Evolutionary conservation across 2,329 filamentous ascomycete species (phyloP), one percentile per base, ranked within the genome.

Genomic region (Arthrobotrys sphaeroides): DNA sequence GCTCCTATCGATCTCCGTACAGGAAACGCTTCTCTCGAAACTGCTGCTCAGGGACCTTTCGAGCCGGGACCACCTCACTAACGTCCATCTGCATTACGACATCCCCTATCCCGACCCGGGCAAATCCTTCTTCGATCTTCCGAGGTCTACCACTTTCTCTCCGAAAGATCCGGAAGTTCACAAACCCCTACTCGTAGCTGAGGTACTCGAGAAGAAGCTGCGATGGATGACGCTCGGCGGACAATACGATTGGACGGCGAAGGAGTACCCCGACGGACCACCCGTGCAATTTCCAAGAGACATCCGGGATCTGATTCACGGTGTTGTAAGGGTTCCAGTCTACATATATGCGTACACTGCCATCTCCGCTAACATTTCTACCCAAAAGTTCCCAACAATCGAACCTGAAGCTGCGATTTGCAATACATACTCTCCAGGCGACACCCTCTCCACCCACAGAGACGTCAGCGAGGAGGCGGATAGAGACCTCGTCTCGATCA

Each of bases 221-320:
- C 92, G 94, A 78, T 99, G 95, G 95, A 88, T 96, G 43, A 98
- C 94, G 0, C 87, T 99, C 1, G 95, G 95, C 57, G 94, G 93
- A 0, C 95, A 98, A 82, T 98, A 98, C 82, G 92, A 98, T 84
- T 98, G 94, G 95, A 96, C 93, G 0, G 88, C 88, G 68, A 94
- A 96, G 78, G 84, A 88, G 10, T 98, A 98, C 80, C 93, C 94
- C 0, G 82, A 77, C 7, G 85, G 86, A n/a, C 74, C 82, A 2
- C 90, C 91, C 0, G 92, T 92, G 0, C 80, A 84, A 0, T 97
- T 97, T 79, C 94, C 94, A 0, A 42, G 81, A 0, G 93, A 97
- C 80, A 86, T 96, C 55, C 88, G 88, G 2, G 82, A 81, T 0
- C 87, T 97, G 5, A 84, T 97, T 0, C 55, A 68, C 38, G 65